Conservation (phyloP, 2,329 filamentous ascomycete genomes). For the Beauveria scarabaeidicola region DNA sequence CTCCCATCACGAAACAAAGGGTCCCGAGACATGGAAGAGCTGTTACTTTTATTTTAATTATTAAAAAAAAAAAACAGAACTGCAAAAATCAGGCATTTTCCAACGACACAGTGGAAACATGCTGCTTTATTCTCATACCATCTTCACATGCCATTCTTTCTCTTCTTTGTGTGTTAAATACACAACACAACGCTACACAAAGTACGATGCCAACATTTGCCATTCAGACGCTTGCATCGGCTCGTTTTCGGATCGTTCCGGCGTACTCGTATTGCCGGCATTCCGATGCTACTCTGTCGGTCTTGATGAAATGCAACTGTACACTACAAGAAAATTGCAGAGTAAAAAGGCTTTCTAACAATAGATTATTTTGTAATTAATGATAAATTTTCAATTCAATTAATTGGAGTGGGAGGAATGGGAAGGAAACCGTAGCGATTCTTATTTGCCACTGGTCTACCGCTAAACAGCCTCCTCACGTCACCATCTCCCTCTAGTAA, state of each 20-base stretch:
- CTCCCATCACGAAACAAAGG: neutral
- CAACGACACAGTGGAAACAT: slow-evolving; percentile 1
- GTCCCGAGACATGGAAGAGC: neutral
- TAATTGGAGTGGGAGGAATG: no score
- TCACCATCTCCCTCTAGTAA: neutral
- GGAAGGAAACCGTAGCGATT: no score
- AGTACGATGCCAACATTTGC: no score
- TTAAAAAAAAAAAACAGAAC: neutral
- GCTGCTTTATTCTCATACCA: slow-evolving; percentile 5
- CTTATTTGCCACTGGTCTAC: no score
- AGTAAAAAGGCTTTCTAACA: no score
- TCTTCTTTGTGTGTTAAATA: neutral
- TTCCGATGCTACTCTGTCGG: no score
- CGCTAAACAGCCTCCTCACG: neutral
- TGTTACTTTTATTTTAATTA: neutral
- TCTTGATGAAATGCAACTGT: no score
- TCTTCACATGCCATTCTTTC: slow-evolving; percentile 2
- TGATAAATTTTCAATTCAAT: no score
- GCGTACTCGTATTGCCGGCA: slow-evolving; percentile 3
- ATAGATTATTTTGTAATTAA: no score
- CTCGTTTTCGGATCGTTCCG: slow-evolving; percentile 7
- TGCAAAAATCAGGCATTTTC: neutral
- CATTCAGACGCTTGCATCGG: no score
- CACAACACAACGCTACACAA: no score
- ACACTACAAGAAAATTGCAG: no score